A percentile compares a stretch with the other conserved stretches of the same genome.
Conservation (phyloP, 1,284 basidiomycete genomes). For the Marasmius fiardii region DNA sequence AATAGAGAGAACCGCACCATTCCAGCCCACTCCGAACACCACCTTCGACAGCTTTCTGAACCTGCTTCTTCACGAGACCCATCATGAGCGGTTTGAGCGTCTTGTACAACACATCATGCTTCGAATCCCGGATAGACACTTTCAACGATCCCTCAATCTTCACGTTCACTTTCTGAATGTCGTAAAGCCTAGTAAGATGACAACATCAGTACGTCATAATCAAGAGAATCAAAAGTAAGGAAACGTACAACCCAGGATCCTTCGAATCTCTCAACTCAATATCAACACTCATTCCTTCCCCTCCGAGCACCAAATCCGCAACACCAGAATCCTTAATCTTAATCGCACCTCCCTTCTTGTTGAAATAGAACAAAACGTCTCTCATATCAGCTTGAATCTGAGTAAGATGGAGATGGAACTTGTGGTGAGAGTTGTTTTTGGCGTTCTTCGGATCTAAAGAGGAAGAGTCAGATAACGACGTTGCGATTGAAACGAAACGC, state of each 20-base stretch:
- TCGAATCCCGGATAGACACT: slow-evolving; percentile 89
- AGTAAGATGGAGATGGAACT: slow-evolving; percentile 66
- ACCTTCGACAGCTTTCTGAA: slow-evolving; percentile 79
- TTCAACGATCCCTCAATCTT: slow-evolving; percentile 78
- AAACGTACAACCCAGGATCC: not conserved
- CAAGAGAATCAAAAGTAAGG: slow-evolving; percentile 5
- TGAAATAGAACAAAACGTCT: slow-evolving; percentile 88
- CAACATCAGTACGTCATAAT: slow-evolving; percentile 20
- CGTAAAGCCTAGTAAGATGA: slow-evolving; percentile 71
- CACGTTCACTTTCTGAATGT: slow-evolving; percentile 74
- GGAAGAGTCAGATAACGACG: not conserved
- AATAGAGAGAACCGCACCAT: slow-evolving; percentile 33
- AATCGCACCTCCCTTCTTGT: slow-evolving; percentile 74
- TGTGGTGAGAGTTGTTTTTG: slow-evolving; percentile 45
- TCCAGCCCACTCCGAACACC: slow-evolving; percentile 81
- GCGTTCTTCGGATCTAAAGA: slow-evolving; percentile 47
- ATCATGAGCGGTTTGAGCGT: slow-evolving; percentile 73
- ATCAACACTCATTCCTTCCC: slow-evolving; percentile 64
- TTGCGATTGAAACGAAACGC: not conserved
- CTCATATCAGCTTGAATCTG: slow-evolving; percentile 96
- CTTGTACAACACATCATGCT: slow-evolving; percentile 92
- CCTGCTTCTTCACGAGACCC: slow-evolving; percentile 86
- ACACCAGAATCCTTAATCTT: slow-evolving; percentile 88
- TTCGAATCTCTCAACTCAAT: not conserved
- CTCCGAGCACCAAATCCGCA: slow-evolving; percentile 88